Percentiles rank a stretch among this genome's conserved stretches.
phyloP scores from a whole-genome alignment of 495 filamentous ascomycete genomes.

The Oleoguttula mirabilis region DNA sequence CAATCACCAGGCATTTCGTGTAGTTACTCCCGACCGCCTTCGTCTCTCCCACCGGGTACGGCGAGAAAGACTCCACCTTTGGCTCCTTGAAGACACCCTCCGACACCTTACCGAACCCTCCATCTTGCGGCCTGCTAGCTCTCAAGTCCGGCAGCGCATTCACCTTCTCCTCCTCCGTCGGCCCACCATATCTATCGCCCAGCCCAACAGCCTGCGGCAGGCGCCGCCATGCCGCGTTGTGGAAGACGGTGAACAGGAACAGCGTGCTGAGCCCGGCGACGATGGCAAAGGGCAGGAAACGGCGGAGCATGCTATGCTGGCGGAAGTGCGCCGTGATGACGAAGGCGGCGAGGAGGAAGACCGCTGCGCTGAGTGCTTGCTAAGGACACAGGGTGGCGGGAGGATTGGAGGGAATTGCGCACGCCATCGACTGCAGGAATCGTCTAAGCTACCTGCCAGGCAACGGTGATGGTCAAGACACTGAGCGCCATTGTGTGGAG shows the following conservation, averaged over 20 bases:
- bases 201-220: constrained; percentile 13
- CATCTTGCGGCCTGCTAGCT: not conserved
- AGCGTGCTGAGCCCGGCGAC: constrained; percentile 5
- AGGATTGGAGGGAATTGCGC: too few relatives aligned
- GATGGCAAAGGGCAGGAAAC: constrained; percentile 1
- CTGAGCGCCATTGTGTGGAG: too few relatives aligned
- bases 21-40: constrained; percentile 27
- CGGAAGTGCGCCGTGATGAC: constrained; percentile 1
- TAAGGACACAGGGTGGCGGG: too few relatives aligned
- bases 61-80: constrained; percentile 12
- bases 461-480: too few relatives aligned
- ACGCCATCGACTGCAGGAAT: too few relatives aligned
- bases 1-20: constrained; percentile 45
- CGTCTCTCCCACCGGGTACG: constrained; percentile 13
- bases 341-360: too few relatives aligned
- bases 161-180: constrained; percentile 11
- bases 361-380: too few relatives aligned
- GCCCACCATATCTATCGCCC: constrained; percentile 5
- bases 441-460: too few relatives aligned
- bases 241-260: constrained; percentile 10
- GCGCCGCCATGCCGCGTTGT: constrained; percentile 8
- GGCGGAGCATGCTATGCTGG: constrained; percentile 8
- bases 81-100: constrained; percentile 14
- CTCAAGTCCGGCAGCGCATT: constrained; percentile 7
- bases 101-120: not conserved